Percentiles rank a stretch among this genome's conserved stretches.
These are phyloP conservation scores for Silene conica DNA, from an alignment of 148 eudicot species.

Conservation along the genomic window DNA sequence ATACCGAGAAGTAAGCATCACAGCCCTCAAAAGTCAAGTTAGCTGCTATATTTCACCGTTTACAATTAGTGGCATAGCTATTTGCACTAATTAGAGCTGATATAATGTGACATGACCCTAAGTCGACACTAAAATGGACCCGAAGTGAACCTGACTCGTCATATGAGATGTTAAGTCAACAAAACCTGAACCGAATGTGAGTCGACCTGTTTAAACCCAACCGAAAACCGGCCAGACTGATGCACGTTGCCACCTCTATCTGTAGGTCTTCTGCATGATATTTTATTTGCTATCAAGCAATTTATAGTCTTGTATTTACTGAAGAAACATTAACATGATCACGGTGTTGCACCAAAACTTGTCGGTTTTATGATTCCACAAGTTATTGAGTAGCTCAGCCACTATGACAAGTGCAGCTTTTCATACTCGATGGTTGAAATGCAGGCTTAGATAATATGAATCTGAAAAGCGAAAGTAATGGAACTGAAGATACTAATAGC, in stretches of 20 bases:
- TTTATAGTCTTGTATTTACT: background rate
- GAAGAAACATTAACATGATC: background rate
- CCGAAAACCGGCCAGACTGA: background rate
- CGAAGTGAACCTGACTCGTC: background rate
- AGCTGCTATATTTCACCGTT: background rate
- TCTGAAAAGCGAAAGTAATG: conserved; percentile 7
- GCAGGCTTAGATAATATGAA: conserved; percentile 10
- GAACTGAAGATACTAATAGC: background rate
- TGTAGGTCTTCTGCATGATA: background rate
- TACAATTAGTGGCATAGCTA: background rate
- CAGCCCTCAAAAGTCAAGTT: background rate
- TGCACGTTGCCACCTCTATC: background rate
- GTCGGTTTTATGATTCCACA: background rate
- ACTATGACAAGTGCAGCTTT: background rate
- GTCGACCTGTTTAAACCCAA: background rate
- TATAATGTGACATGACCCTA: background rate
- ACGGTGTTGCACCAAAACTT: background rate
- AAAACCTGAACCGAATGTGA: background rate
- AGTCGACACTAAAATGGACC: background rate
- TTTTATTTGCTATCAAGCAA: background rate
- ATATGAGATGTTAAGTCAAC: too few species aligned
- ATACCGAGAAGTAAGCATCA: conserved; percentile 2
- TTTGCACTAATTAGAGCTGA: background rate
- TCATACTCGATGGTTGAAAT: background rate
- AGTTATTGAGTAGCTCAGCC: background rate